Evolutionary conservation across 768 basidiomycete species (phyloP).

Genomic region (Tricholoma hemisulphureum): DNA sequence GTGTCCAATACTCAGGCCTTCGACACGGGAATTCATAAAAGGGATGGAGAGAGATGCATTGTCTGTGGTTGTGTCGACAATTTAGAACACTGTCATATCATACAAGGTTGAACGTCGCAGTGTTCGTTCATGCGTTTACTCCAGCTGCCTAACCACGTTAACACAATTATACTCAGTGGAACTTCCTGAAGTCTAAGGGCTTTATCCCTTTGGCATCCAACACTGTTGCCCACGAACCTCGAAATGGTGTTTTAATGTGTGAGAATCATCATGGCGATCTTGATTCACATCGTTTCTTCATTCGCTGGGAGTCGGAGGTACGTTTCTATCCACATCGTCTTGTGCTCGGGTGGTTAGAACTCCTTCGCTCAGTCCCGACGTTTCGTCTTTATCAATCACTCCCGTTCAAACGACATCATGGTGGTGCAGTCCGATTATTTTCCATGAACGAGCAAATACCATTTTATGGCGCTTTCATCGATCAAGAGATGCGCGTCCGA

Average conservation of each 20-base stretch:
- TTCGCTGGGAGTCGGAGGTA: neutral
- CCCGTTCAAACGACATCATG: neutral
- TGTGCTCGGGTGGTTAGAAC: neutral
- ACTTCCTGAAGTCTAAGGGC: neutral
- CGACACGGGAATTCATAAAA: neutral
- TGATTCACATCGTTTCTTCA: neutral
- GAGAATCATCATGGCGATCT: neutral
- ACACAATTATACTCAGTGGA: neutral
- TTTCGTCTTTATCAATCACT: neutral
- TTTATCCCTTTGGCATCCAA: neutral
- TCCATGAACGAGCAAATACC: neutral
- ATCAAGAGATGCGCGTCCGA: neutral
- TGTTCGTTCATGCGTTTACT: neutral
- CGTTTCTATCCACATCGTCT: neutral
- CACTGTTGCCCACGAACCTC: neutral
- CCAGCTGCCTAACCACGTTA: neutral
- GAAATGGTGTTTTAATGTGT: neutral
- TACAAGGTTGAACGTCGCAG: neutral
- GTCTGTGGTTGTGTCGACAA: neutral
- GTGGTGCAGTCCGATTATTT: neutral
- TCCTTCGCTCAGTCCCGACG: neutral
- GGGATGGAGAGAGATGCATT: neutral
- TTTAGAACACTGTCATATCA: neutral
- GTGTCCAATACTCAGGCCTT: neutral
- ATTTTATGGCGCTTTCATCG: neutral